Evolutionary conservation across 2,329 filamentous ascomycete genomes (phyloP), one percentile per base, ranked within the genome.

Genomic region (Pseudopyricularia javanii): DNA sequence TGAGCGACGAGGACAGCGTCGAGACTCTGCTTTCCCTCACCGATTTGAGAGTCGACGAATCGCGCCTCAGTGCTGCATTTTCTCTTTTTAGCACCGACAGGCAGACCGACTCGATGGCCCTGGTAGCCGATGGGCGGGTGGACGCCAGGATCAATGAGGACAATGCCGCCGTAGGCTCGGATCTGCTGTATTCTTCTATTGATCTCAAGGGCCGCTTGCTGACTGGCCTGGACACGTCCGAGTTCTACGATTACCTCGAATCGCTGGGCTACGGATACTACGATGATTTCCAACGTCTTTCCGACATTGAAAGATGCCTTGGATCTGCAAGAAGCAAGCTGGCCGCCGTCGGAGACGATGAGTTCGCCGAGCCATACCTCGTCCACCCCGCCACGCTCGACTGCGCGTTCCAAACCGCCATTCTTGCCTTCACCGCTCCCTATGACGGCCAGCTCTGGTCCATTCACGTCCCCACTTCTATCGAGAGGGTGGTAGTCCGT

Each of bases 351-450:
- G 6, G 14, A n/a, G n/a, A n/a, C n/a, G n/a, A n/a, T n/a, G n/a
- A n/a, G n/a, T n/a, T 35, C 33, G 33, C 33, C 33, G 33, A 35
- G 15, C 6, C 6, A 7, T 35, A 35, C 4, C 53, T 66, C 7
- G 56, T 70, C 0, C 68, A 70, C 45, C 68, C 69, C 0, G 63
- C 57, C 1, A 56, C 60, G 2, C 57, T 72, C 0, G 69, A 70
- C 45, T 58, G 58, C 1, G 64, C 64, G 2, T 62, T 72, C 52
- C 70, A 72, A 53, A 56, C 63, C 7, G 54, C 63, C 7, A 59
- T 70, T 7, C 56, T 62, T 1, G 66, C 68, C 2, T 63, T 60
- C 47, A 61, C 60, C 7, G 62, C 57, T 24, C 69, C 69, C 0
- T 61, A 60, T 0, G 64, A 68, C 34, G 65, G 61, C 3, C 58